Percentiles rank a stretch among this genome's conserved stretches.
phyloP scores from a whole-genome alignment of 352 stramenopile genomes.

The Pythium myriotylum region DNA sequence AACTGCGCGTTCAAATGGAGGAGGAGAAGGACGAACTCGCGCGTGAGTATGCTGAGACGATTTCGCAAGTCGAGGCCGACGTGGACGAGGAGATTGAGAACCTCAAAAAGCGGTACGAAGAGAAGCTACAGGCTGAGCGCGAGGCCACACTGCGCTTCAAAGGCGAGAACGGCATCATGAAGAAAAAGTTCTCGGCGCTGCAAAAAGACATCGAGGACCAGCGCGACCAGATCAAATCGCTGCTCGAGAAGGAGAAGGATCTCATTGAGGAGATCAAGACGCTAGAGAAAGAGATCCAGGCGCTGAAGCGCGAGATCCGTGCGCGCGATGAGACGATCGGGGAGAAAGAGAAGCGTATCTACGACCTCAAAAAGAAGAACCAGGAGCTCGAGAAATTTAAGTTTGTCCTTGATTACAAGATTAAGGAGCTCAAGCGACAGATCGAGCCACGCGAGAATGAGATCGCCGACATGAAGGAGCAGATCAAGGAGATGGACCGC shows the following conservation, averaged over 20 bases:
- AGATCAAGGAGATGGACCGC: constrained; percentile 96
- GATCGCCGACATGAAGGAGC: constrained; percentile 92
- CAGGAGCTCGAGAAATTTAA: constrained; percentile 97
- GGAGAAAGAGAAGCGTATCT: constrained; percentile 96
- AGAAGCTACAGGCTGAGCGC: constrained; percentile 83
- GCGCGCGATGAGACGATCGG: constrained; percentile 94
- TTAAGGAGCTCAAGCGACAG: constrained; percentile 94
- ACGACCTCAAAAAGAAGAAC: constrained; percentile 96
- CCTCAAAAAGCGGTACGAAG: constrained; percentile 88
- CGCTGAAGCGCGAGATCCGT: constrained; percentile 94
- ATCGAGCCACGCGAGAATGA: constrained; percentile 95
- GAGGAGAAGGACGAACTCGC: constrained; percentile 86
- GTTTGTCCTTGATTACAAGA: constrained; percentile 97
- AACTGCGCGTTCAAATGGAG: constrained; percentile 79
- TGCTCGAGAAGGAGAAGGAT: constrained; percentile 89
- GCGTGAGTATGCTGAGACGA: constrained; percentile 76
- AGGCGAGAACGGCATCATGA: constrained; percentile 94
- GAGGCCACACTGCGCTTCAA: constrained; percentile 91
- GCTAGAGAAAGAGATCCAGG: constrained; percentile 92
- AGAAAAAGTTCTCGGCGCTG: constrained; percentile 91
- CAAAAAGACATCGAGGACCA: constrained; percentile 94
- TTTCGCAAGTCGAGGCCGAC: constrained; percentile 81
- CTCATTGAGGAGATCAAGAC: constrained; percentile 84
- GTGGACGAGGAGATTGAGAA: constrained; percentile 88
- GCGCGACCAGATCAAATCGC: constrained; percentile 85